These are phyloP conservation scores for Carpinus fangiana DNA, from an alignment of 306 rosid genomes.

Conservation along the genomic window DNA sequence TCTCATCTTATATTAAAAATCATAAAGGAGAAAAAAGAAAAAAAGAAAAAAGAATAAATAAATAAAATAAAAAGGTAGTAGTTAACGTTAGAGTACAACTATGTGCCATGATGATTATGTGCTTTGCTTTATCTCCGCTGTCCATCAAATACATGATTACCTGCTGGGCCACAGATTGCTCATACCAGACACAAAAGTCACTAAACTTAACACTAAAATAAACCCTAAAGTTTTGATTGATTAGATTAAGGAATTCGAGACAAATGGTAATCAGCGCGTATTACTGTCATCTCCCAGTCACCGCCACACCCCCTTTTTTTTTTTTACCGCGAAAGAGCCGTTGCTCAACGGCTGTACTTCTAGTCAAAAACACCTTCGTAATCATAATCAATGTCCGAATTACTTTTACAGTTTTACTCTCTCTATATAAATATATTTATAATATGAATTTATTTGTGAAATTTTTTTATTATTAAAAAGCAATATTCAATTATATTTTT, in stretches of 20 bases:
- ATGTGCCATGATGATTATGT: slow-evolving; percentile 47
- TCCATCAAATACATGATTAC: slow-evolving; percentile 52
- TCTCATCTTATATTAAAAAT: slow-evolving; percentile 20
- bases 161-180: slow-evolving; percentile 43
- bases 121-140: slow-evolving; percentile 48
- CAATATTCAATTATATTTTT: too few species aligned
- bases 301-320: slow-evolving; percentile 25
- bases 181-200: slow-evolving; percentile 22
- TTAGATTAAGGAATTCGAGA: neutral
- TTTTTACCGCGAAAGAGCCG: slow-evolving; percentile 38
- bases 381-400: too few species aligned
- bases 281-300: neutral
- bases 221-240: slow-evolving; percentile 1
- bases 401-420: too few species aligned
- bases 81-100: slow-evolving; percentile 44
- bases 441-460: too few species aligned
- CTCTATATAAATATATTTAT: too few species aligned
- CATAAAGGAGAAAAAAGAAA: slow-evolving; percentile 21
- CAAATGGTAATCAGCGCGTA: neutral
- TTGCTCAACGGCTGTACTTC: slow-evolving; percentile 39
- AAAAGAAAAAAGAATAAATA: neutral
- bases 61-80: neutral
- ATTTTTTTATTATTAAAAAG: too few species aligned
- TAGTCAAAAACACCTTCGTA: too few species aligned
- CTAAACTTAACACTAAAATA: neutral